These are phyloP conservation scores for Trapa incisa DNA, from an alignment of 345 rosid genomes.

Conservation along the genomic window DNA sequence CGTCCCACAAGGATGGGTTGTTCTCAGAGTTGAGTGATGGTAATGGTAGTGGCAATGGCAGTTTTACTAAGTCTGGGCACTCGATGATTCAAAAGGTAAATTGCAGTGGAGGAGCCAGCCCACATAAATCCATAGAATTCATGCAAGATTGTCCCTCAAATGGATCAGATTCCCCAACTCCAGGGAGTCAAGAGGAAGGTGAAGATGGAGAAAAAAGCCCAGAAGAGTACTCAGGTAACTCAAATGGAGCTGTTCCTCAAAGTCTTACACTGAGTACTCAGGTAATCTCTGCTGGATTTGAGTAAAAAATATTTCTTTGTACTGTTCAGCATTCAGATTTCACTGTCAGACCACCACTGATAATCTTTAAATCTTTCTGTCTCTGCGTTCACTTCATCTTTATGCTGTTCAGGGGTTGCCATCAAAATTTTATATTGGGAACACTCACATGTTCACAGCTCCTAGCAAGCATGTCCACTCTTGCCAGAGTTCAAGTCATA, in stretches of 20 bases:
- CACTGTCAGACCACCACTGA: not conserved
- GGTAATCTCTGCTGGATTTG: conserved; percentile 18
- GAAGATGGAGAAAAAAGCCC: conserved; percentile 15
- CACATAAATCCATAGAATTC: conserved; percentile 36
- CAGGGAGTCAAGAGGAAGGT: conserved; percentile 20
- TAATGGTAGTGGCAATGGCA: too few species aligned
- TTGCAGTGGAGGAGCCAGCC: conserved; percentile 14
- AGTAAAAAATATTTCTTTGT: not conserved
- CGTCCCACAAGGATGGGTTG: conserved; percentile 61
- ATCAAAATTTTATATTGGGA: conserved; percentile 29
- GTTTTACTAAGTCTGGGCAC: not conserved
- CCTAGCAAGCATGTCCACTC: conserved; percentile 52
- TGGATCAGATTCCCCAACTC: conserved; percentile 33
- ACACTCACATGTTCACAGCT: conserved; percentile 39
- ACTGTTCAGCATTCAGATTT: not conserved
- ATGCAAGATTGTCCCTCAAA: conserved; percentile 29
- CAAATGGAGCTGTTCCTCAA: conserved; percentile 17
- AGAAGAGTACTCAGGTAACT: conserved; percentile 35
- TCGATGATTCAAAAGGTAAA: conserved; percentile 19
- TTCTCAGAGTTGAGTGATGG: conserved; percentile 29
- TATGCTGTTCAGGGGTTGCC: conserved; percentile 38
- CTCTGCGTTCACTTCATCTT: not conserved
- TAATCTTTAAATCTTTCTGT: not conserved
- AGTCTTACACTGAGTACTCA: conserved; percentile 62
- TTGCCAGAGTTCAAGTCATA: conserved; percentile 48